Evolutionary conservation across 2,329 filamentous ascomycete species (phyloP).

Genomic region (Tolypocladium inflatum): DNA sequence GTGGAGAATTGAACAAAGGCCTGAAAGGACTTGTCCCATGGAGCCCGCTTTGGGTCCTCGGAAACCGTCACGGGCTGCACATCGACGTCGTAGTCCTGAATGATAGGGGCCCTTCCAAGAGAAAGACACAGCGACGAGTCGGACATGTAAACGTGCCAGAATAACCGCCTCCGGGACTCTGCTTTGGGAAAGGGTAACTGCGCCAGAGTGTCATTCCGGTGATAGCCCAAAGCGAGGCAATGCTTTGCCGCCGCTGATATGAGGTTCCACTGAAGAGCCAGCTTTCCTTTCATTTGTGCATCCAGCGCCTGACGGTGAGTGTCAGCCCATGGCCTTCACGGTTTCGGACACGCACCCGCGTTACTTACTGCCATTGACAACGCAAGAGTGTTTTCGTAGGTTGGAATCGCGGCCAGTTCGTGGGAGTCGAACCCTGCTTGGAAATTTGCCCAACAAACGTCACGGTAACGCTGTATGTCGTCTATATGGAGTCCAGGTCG

Average conservation of each 20-base stretch:
- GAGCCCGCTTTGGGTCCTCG: neutral
- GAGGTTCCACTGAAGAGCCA: conserved; percentile 8
- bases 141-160: conserved; percentile 11
- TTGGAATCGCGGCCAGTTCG: neutral
- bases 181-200: conserved; percentile 3
- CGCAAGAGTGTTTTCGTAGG: neutral
- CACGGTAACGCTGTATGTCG: neutral
- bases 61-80: conserved; percentile 3
- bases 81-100: conserved; percentile 10
- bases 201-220: conserved; percentile 5
- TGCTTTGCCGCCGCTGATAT: conserved; percentile 9
- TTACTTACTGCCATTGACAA: neutral
- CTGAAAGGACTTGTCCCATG: conserved; percentile 5
- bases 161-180: conserved; percentile 5
- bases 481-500: neutral
- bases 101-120: conserved; percentile 8
- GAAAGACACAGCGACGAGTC: conserved; percentile 8
- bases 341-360: neutral
- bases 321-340: neutral
- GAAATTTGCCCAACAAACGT: neutral
- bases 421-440: neutral
- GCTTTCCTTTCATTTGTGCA: conserved; percentile 8
- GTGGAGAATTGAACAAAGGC: conserved; percentile 1
- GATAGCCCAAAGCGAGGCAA: conserved; percentile 10
- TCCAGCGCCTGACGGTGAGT: conserved; percentile 4